A percentile compares a stretch with the other conserved stretches of the same genome.
Evolutionary conservation across 2,329 filamentous ascomycete species (phyloP).

Genomic region (Westerdykella sp.): DNA sequence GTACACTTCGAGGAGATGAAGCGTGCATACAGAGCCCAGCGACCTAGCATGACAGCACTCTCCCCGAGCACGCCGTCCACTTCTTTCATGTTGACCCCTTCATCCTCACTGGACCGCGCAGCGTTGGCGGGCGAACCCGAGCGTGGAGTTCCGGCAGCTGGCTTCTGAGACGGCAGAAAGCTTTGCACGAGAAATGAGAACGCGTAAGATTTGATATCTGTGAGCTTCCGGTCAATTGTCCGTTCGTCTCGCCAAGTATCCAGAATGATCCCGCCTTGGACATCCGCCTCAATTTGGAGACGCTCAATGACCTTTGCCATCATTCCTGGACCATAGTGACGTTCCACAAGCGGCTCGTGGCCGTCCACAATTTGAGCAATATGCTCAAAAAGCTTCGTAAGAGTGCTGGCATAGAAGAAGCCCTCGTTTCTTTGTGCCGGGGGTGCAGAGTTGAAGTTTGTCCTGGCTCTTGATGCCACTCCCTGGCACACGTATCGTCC

Average conservation of each 20-base stretch:
- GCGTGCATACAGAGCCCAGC: constrained; percentile 86
- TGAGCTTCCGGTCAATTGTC: constrained; percentile 75
- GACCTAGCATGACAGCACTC: constrained; percentile 82
- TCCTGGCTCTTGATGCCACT: constrained; percentile 75
- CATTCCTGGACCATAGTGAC: constrained; percentile 85
- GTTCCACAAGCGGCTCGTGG: constrained; percentile 83
- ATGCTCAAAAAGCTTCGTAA: constrained; percentile 93
- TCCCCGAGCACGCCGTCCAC: constrained; percentile 83
- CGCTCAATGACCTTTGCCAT: constrained; percentile 94
- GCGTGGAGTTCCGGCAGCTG: constrained; percentile 56
- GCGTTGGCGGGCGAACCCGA: constrained; percentile 66
- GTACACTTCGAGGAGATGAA: constrained; percentile 84
- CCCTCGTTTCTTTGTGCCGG: constrained; percentile 61
- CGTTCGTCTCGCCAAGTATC: constrained; percentile 95
- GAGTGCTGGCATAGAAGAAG: constrained; percentile 83
- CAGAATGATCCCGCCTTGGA: constrained; percentile 90
- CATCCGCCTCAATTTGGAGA: constrained; percentile 88
- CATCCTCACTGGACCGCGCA: constrained; percentile 70
- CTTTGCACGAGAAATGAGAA: constrained; percentile 97
- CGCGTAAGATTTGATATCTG: constrained; percentile 94
- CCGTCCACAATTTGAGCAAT: constrained; percentile 94
- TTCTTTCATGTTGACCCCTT: constrained; percentile 93
- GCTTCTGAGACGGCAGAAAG: constrained; percentile 68
- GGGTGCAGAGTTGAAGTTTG: constrained; percentile 67
- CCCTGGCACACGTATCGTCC: constrained; percentile 94